Percentiles rank a stretch among this genome's conserved stretches.
Conservation (phyloP, 2,329 filamentous ascomycete genomes). For the Cyphellophora attinorum region DNA sequence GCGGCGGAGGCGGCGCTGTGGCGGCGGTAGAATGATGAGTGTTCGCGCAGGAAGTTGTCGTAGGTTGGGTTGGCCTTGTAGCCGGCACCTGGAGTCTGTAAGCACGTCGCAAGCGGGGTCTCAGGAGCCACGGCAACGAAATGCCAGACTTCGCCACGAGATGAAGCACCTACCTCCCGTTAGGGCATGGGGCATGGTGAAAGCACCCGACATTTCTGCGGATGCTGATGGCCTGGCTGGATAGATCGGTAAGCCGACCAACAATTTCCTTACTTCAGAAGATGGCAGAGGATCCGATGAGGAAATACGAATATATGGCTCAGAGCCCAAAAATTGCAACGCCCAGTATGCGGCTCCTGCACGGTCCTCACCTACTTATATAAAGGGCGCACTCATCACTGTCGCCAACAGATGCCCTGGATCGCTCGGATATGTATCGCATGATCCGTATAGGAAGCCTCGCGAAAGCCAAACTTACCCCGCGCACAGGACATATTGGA, state of each 20-base stretch:
- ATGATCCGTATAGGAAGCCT: not conserved
- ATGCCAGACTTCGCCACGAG: too few species aligned
- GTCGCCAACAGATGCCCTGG: not conserved
- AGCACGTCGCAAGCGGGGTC: too few species aligned
- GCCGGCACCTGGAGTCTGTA: constrained; percentile 9
- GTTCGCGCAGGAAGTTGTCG: constrained; percentile 18
- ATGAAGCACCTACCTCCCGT: constrained; percentile 9
- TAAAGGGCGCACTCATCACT: too few species aligned
- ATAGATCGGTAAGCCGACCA: too few species aligned
- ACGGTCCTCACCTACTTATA: too few species aligned
- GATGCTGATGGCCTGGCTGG: too few species aligned
- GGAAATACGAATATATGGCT: too few species aligned
- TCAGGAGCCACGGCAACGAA: too few species aligned
- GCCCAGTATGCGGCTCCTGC: too few species aligned
- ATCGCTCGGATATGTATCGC: not conserved
- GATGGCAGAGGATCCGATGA: too few species aligned
- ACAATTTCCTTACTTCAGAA: too few species aligned
- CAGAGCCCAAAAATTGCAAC: too few species aligned
- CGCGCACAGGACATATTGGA: not conserved
- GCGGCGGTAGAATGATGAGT: constrained; percentile 17
- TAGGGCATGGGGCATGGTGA: constrained; percentile 17
- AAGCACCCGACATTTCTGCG: constrained; percentile 16
- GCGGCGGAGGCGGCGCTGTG: constrained; percentile 18
- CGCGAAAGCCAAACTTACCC: not conserved
- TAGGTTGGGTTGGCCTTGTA: constrained; percentile 19